phyloP scores from a whole-genome alignment of 345 rosid genomes.

The Isatis tinctoria region DNA sequence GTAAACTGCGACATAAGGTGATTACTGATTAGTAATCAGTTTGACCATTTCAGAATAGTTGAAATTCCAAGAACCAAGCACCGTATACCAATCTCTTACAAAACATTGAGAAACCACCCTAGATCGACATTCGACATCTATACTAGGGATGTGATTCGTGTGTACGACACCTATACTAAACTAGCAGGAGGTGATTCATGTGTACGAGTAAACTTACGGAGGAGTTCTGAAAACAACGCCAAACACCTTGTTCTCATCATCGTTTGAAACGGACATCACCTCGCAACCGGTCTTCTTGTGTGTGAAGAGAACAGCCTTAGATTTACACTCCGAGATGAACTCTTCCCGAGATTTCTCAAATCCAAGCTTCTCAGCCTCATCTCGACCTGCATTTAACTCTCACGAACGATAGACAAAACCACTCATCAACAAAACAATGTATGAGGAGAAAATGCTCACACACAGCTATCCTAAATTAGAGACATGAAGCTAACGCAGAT shows the following conservation, averaged over 20 bases:
- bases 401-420: not conserved
- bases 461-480: not conserved
- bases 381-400: constrained; percentile 38
- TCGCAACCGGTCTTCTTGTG: constrained; percentile 89
- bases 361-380: constrained; percentile 68
- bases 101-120: not conserved
- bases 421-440: not conserved
- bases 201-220: constrained; percentile 46
- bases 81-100: not conserved
- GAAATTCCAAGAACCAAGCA: not conserved
- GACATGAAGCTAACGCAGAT: not conserved
- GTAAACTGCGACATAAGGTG: not conserved
- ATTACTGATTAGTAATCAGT: not conserved
- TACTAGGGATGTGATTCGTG: not conserved
- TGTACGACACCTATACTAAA: not conserved
- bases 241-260: constrained; percentile 83
- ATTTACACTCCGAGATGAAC: constrained; percentile 82
- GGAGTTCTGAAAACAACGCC: constrained; percentile 91
- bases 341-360: constrained; percentile 75
- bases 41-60: not conserved
- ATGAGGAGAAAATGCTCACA: not conserved
- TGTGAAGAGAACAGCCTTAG: constrained; percentile 67
- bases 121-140: not conserved
- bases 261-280: constrained; percentile 82
- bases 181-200: not conserved